phyloP scores from a whole-genome alignment of 2,329 filamentous ascomycete genomes.

The Colletotrichum agaves region DNA sequence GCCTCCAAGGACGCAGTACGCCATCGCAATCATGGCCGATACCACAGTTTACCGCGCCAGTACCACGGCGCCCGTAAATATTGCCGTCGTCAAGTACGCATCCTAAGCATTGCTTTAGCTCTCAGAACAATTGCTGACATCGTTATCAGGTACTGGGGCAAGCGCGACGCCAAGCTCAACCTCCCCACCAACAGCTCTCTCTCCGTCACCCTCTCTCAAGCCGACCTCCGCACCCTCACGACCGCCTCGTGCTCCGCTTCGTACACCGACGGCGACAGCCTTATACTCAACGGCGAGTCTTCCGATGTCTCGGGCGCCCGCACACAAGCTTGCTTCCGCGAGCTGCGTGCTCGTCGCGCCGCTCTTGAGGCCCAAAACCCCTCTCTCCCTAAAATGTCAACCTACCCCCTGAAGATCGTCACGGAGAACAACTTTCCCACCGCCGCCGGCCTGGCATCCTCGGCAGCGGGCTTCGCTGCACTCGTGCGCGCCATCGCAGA shows the following conservation, averaged over 20 bases:
- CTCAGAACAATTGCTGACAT: slow-evolving; percentile 52
- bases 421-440: slow-evolving; percentile 99
- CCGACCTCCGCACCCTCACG: slow-evolving; percentile 93
- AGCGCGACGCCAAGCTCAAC: slow-evolving; percentile 92
- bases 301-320: slow-evolving; percentile 89
- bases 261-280: slow-evolving; percentile 74
- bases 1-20: slow-evolving; percentile 27
- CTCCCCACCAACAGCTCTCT: slow-evolving; percentile 98
- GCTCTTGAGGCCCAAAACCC: slow-evolving; percentile 78
- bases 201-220: slow-evolving; percentile 94
- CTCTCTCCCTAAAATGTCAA: slow-evolving; percentile 83
- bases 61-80: slow-evolving; percentile 97
- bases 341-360: slow-evolving; percentile 81
- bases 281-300: slow-evolving; percentile 83
- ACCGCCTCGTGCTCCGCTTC: slow-evolving; percentile 88
- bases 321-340: slow-evolving; percentile 93
- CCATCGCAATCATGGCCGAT: slow-evolving; percentile 54
- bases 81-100: slow-evolving; percentile 91
- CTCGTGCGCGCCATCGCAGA: slow-evolving; percentile 88
- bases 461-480: slow-evolving; percentile 76
- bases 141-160: slow-evolving; percentile 83
- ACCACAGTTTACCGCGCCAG: slow-evolving; percentile 84
- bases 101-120: slow-evolving; percentile 31
- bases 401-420: slow-evolving; percentile 83
- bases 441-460: slow-evolving; percentile 85